Evolutionary conservation across 176 grass and related monocot genomes (phyloP), one percentile per base, ranked within the genome.

Genomic region (Areca catechu): DNA sequence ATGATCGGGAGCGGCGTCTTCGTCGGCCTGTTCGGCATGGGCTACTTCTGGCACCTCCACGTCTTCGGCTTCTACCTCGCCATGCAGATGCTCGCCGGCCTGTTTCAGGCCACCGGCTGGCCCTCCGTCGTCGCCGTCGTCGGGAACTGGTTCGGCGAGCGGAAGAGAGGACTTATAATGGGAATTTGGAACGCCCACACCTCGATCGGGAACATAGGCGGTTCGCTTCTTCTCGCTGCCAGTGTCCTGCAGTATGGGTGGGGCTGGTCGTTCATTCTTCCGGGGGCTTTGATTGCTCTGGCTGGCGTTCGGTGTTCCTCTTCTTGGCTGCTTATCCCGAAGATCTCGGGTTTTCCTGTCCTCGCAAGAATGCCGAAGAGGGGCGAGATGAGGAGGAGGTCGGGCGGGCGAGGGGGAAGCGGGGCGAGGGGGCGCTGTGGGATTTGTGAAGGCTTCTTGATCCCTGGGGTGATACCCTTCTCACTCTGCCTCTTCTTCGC

Each of bases 161-260:
- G 61, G 49, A 68, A 71, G 48, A 76, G 86, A 21, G 80, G 80
- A 50, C 77, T 89, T 57, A 73, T 84, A 61, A 80, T 89, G 86
- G 86, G 86, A 12, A 20, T 89, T 16, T 84, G 80, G 86, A 89
- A 89, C 24, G 86, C 86, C 47, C 86, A 84, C 73, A 84, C 86
- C 61, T 89, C 86, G 0, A 48, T 89, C 0, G 86, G 86, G 5
- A 89, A 84, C 80, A 84, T 84, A 48, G 17, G 61, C 23, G 77
- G 80, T 16, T 89, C 80, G 20, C 54, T 89, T 5, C n/a, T n/a
- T n/a, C 57, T 80, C 61, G 85, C 80, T 5, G 77, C 80, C 29
- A 75, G 73, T 4, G 59, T 81, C 50, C 66, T 89, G 2, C 69
- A 56, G 3, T 71, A 77, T 24, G 86, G 86, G 17, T 89, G 86